A percentile compares a stretch with the other conserved stretches of the same genome.
Evolutionary conservation across 1,284 basidiomycete genomes (phyloP).

Genomic region (Heterobasidion occidentale): DNA sequence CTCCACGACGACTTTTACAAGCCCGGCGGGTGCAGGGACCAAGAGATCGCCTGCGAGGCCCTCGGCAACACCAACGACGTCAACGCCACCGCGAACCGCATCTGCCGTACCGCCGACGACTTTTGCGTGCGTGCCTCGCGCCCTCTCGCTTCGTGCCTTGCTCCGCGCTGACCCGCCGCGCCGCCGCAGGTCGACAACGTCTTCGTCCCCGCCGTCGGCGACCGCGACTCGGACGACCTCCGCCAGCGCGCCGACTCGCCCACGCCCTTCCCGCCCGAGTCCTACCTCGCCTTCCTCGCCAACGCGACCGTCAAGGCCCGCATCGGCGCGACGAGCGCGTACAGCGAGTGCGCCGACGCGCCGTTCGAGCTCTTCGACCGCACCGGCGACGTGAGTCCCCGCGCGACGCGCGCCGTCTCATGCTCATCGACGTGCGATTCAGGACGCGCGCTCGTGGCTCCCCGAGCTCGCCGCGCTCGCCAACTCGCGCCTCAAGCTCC

Average conservation of each 20-base stretch:
- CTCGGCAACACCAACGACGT: constrained; percentile 38
- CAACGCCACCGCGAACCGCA: constrained; percentile 29
- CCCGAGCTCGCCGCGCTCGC: constrained; percentile 44
- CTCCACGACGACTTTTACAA: constrained; percentile 42
- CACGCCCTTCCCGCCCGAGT: constrained; percentile 47
- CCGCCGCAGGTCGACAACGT: constrained; percentile 34
- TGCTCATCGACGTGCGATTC: neutral
- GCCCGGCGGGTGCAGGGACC: constrained; percentile 40
- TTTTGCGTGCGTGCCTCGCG: neutral
- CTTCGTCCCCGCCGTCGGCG: constrained; percentile 39
- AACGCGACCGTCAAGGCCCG: constrained; percentile 23
- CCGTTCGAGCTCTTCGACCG: constrained; percentile 30
- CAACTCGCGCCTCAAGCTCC: constrained; percentile 44
- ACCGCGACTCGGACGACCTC: constrained; percentile 48
- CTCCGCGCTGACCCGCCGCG: neutral
- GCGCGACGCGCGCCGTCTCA: neutral
- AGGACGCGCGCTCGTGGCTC: constrained; percentile 43
- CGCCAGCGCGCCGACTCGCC: constrained; percentile 38
- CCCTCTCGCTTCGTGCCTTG: neutral
- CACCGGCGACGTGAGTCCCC: constrained; percentile 29
- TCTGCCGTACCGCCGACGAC: constrained; percentile 34
- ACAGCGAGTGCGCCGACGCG: constrained; percentile 37
- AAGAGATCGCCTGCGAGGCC: constrained; percentile 44
- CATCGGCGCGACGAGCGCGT: constrained; percentile 46
- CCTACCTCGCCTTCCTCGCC: constrained; percentile 40